phyloP scores from a whole-genome alignment of 345 rosid genomes.

The Pugionium dolabratum region DNA sequence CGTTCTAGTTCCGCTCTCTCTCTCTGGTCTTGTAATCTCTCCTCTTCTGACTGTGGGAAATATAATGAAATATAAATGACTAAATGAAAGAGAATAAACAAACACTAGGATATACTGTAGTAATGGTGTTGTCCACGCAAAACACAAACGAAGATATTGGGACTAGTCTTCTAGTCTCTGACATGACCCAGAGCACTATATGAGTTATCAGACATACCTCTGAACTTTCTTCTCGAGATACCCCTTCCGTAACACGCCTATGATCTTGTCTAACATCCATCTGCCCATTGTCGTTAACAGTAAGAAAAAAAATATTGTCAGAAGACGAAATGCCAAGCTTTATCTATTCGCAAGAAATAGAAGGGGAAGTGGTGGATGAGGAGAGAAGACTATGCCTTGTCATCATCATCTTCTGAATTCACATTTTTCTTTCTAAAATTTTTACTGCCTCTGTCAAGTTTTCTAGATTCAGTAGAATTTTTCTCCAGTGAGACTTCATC shows the following conservation, averaged over 20 bases:
- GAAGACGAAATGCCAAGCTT: not conserved
- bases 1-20: constrained; percentile 87
- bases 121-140: not conserved
- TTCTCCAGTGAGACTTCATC: constrained; percentile 42
- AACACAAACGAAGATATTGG: too few species aligned
- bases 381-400: constrained; percentile 56
- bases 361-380: constrained; percentile 24
- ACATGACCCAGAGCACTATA: too few species aligned
- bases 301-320: constrained; percentile 8
- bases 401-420: constrained; percentile 66
- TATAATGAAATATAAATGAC: constrained; percentile 10
- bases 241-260: too few species aligned
- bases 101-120: not conserved
- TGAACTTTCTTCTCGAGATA: too few species aligned
- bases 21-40: constrained; percentile 81
- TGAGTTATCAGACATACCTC: too few species aligned
- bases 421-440: constrained; percentile 83
- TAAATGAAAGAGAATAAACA: constrained; percentile 7
- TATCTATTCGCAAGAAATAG: constrained; percentile 23
- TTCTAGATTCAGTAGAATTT: constrained; percentile 49
- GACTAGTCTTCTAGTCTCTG: too few species aligned
- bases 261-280: too few species aligned
- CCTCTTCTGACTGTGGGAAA: constrained; percentile 78
- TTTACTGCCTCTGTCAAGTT: constrained; percentile 53
- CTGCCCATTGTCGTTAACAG: not conserved